These are phyloP conservation scores for Rhizopogon roseolus DNA, from an alignment of 768 basidiomycete genomes.

Conservation along the genomic window DNA sequence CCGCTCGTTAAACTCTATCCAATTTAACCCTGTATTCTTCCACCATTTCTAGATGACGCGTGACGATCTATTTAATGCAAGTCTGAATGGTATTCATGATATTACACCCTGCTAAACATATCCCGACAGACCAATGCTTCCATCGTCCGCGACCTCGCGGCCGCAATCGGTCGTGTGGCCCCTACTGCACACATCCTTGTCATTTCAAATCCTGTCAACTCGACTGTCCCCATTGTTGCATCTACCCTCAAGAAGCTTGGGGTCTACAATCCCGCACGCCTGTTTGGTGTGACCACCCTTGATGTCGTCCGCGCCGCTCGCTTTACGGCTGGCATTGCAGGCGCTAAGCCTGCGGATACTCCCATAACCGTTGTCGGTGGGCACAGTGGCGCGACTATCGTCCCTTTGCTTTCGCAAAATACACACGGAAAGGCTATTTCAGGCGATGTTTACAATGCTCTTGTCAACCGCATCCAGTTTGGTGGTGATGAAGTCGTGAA, in stretches of 20 bases:
- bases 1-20: constrained; percentile 1
- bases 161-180: constrained; percentile 77
- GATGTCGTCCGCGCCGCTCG: constrained; percentile 95
- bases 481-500: constrained; percentile 99
- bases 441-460: constrained; percentile 69
- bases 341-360: constrained; percentile 60
- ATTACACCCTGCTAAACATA: not conserved
- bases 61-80: constrained; percentile 92
- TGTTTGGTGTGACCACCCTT: constrained; percentile 98
- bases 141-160: constrained; percentile 94
- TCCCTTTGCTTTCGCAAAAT: constrained; percentile 89
- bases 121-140: constrained; percentile 83
- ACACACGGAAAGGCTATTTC: constrained; percentile 62
- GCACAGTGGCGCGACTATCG: constrained; percentile 96
- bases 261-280: constrained; percentile 80
- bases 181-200: constrained; percentile 93
- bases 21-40: constrained; percentile 16
- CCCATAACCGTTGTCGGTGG: constrained; percentile 88
- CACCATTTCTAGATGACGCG: constrained; percentile 75
- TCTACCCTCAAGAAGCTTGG: constrained; percentile 87
- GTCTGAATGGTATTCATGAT: constrained; percentile 18
- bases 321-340: constrained; percentile 74
- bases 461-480: constrained; percentile 93
- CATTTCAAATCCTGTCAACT: constrained; percentile 99
- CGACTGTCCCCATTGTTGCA: constrained; percentile 96